Conservation (phyloP, 441 rosid species). For the Gossypium schwendimanii region DNA sequence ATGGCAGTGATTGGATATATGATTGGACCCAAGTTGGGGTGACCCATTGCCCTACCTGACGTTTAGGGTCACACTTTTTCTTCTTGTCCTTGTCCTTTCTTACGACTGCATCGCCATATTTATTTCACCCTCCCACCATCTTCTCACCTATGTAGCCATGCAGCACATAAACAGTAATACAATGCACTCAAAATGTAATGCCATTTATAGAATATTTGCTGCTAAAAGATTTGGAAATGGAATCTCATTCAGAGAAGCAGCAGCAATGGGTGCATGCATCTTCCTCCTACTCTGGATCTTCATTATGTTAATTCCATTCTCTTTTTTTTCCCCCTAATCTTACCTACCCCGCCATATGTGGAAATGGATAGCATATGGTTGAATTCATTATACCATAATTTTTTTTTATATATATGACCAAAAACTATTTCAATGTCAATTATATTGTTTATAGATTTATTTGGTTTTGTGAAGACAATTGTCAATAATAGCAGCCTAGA, state of each 20-base stretch:
- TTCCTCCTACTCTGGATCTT: background rate
- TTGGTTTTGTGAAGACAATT: background rate
- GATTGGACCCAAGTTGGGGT: constrained; percentile 4
- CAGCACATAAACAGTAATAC: too few relatives aligned
- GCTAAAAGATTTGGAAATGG: background rate
- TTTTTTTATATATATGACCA: background rate
- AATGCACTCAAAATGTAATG: too few relatives aligned
- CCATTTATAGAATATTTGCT: too few relatives aligned
- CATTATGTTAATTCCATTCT: background rate
- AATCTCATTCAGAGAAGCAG: background rate
- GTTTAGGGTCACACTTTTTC: background rate
- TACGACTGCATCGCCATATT: too few relatives aligned
- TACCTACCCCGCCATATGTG: background rate
- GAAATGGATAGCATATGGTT: background rate
- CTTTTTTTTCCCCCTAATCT: background rate
- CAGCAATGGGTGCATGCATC: background rate
- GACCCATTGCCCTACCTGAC: background rate
- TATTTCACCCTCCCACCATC: too few relatives aligned
- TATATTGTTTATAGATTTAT: background rate
- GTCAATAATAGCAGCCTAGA: background rate
- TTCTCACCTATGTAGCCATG: too few relatives aligned
- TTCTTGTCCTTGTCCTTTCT: too few relatives aligned
- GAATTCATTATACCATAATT: background rate
- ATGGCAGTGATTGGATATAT: background rate
- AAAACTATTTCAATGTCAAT: background rate